Percentiles rank a stretch among this genome's conserved stretches.
These are phyloP conservation scores for Uronychia binucleata DNA, from an alignment of 73 alveolate species.

Conservation along the genomic window DNA sequence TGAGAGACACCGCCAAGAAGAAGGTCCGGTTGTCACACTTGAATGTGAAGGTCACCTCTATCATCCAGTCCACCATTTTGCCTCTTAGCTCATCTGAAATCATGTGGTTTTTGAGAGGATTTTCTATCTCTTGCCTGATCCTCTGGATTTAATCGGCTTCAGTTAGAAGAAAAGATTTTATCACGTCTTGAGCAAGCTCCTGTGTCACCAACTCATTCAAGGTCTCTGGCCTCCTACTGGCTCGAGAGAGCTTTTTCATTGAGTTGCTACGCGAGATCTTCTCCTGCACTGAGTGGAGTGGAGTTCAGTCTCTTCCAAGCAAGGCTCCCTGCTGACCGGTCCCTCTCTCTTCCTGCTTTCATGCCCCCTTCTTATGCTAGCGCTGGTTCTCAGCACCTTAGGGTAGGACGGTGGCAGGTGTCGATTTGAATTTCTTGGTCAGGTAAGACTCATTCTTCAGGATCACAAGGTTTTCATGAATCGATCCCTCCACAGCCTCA, in stretches of 20 bases:
- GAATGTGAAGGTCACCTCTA: constrained; percentile 83
- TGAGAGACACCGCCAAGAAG: constrained; percentile 83
- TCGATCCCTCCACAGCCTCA: background rate
- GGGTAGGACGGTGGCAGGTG: background rate
- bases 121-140: background rate
- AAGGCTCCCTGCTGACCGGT: background rate
- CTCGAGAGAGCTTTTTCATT: background rate
- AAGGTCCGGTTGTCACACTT: constrained; percentile 72
- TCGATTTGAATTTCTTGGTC: background rate
- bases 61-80: constrained; percentile 96
- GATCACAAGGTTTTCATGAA: background rate
- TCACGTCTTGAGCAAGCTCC: background rate
- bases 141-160: background rate
- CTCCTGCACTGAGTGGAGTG: background rate
- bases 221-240: background rate
- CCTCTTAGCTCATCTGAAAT: constrained; percentile 55
- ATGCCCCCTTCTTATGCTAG: background rate
- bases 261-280: background rate
- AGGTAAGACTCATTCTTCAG: background rate
- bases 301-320: background rate
- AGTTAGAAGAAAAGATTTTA: background rate
- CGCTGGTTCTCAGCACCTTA: background rate
- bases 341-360: background rate
- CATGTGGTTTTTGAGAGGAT: background rate
- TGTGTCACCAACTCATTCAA: background rate